Base-by-base conservation (phyloP, 2,329 filamentous ascomycete species). In the Stachybotrys chlorohalonatus region DNA sequence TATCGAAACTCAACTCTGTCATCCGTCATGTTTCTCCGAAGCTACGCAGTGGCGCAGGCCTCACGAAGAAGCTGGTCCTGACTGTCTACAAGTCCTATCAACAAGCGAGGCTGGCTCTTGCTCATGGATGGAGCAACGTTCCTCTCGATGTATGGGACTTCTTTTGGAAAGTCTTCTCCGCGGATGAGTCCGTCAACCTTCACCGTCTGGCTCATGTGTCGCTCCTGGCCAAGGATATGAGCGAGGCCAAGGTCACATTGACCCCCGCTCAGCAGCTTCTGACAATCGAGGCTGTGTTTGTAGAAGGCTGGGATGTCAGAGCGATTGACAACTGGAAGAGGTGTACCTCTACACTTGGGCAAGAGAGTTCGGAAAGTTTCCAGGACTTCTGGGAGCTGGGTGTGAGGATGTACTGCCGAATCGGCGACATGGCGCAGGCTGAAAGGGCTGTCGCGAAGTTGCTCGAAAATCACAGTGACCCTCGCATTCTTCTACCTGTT, bases 221-320 rank as follows among this genome's bases (percentile, higher is more conserved):
- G 56, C 70, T 75, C 36, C 74, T 93, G 3, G 77, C 82, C 6
- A 78, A 83, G 61, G 87, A 91, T 63, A 86, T 90, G 75, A 74
- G 76, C 54, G 75, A 78, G 6, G 78, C 80, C 16, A 82, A 81
- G 7, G 73, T 81, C 51, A 60, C 73, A 1, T 70, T 91, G 53
- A 75, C 70, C 11, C 75, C 77, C 5, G 66, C 74, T 2, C 85
- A 89, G 62, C 81, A 83, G 59, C 70, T 91, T 16, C 71, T 86
- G 31, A 84, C 84, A 36, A 83, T 91, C 36, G 84, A 90, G 63
- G 82, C 86, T 55, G 73, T 87, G 47, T 85, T 87, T 59, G 73
- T 84, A 6, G 77, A 80, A 47, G 86, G 84, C 2, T 81, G 81
- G 66, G 75, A 79, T 55, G 71, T 73, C 6, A 77, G 81, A 59